Conservation (phyloP, 2,329 filamentous ascomycete genomes). For the Ophiognomonia clavigignenti-juglandacearum region DNA sequence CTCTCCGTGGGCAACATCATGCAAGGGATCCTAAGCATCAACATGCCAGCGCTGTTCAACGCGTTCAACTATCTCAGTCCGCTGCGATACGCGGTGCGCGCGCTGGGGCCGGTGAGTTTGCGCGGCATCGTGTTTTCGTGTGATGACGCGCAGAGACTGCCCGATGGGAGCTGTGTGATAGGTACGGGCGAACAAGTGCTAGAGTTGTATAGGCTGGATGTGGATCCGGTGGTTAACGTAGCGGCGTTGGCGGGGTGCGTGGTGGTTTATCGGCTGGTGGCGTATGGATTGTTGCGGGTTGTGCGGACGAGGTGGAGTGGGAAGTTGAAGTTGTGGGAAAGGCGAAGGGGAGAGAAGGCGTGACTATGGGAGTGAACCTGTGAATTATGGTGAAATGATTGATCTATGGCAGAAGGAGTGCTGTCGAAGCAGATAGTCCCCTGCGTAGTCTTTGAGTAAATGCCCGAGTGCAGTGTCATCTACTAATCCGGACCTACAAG, state of each 20-base stretch:
- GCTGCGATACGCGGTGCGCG: conserved; percentile 63
- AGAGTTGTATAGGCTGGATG: conserved; percentile 61
- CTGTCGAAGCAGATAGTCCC: too few relatives aligned
- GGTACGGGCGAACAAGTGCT: conserved; percentile 63
- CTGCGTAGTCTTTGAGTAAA: too few relatives aligned
- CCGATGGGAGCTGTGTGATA: conserved; percentile 59
- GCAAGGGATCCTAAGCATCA: conserved; percentile 65
- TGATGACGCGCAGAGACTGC: conserved; percentile 51
- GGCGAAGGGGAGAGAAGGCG: too few relatives aligned
- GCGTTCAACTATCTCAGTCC: conserved; percentile 69
- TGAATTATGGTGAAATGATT: too few relatives aligned
- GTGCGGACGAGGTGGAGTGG: conserved; percentile 49
- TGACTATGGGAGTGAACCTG: too few relatives aligned
- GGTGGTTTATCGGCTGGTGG: conserved; percentile 60
- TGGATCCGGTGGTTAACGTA: conserved; percentile 55
- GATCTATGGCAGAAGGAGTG: too few relatives aligned
- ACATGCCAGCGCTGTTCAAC: conserved; percentile 61
- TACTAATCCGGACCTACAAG: too few relatives aligned
- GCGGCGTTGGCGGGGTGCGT: conserved; percentile 58
- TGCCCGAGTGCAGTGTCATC: too few relatives aligned
- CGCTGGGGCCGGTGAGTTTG: conserved; percentile 62
- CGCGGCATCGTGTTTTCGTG: conserved; percentile 60
- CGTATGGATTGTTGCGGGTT: conserved; percentile 52
- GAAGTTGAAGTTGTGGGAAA: too few relatives aligned
- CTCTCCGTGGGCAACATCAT: conserved; percentile 68